phyloP scores from a whole-genome alignment of 176 grass and related monocot genomes.

The Zoysia japonica region DNA sequence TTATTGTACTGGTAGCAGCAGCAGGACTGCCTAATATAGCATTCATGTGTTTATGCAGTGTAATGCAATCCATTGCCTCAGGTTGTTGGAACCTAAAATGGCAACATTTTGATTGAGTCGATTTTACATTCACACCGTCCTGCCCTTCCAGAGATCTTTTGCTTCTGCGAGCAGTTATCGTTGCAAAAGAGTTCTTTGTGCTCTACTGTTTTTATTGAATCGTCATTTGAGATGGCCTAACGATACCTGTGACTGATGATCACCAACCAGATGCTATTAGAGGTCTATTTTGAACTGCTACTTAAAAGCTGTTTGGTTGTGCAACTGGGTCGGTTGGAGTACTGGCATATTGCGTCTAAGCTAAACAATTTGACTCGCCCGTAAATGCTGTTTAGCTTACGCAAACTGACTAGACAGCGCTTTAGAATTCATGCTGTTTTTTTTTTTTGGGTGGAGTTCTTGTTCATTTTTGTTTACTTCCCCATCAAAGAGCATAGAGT shows the following conservation, averaged over 20 bases:
- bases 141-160: too few relatives aligned
- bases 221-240: not conserved
- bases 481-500: not conserved
- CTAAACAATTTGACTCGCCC: not conserved
- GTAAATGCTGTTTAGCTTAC: not conserved
- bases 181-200: too few relatives aligned
- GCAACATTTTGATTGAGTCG: too few relatives aligned
- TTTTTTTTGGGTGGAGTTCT: not conserved
- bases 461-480: not conserved
- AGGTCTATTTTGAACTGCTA: not conserved
- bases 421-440: not conserved
- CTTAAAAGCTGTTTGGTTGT: not conserved
- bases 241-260: not conserved
- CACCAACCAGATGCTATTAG: not conserved
- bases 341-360: not conserved
- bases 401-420: not conserved
- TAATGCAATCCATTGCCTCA: too few relatives aligned
- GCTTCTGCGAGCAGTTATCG: too few relatives aligned
- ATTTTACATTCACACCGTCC: too few relatives aligned
- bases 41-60: not conserved
- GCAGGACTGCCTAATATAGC: too few relatives aligned
- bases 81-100: too few relatives aligned
- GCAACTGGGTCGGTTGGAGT: too few relatives aligned
- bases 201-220: not conserved
- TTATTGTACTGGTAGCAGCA: too few relatives aligned